Base-by-base conservation (phyloP, 106 monocot species). In the Gastrodia elata region DNA sequence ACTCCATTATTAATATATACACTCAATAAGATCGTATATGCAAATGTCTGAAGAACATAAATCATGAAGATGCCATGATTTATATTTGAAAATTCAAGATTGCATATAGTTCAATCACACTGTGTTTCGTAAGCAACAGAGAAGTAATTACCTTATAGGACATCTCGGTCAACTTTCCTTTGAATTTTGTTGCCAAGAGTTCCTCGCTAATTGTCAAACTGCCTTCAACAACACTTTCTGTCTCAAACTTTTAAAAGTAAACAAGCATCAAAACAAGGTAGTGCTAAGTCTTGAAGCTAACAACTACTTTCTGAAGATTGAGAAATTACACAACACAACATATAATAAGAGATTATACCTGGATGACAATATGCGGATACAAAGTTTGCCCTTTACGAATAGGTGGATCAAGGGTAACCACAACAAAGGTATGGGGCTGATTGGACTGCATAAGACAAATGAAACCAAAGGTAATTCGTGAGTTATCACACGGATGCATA, bases 371-470 rank as follows among this genome's bases (percentile, higher is more conserved):
- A 85, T 99, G 93, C 0, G 98, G 98, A 73, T 99, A 99, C 56
- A 91, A 49, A 43, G 98, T 99, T 82, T 91, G 91, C 72, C 98
- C 98, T 83, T 99, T 99, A 32, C 93, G 93, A 64, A 99, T 99
- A 39, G 98, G 98, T 25, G 98, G 98, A 64, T 99, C 98, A 80
- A 99, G 93, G 46, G 91, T 93, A 61, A 94, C 75, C 33, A 99
- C 85, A 79, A 99, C 98, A 89, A 93, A 89, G 30, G 98, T 99
- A 84, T 93, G 93, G 43, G 98, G 93, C 52, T 99, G 93, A 82
- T 99, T 99, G 40, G 86, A 91, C 98, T 99, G 87, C 80, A 91
- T 11, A 81, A 75, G 56, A 27, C 27, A 61, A 34, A 76, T 16
- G 42, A 70, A 18, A 64, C 8, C 22, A 78, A 43, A 43, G 16